Percentiles rank a stretch among this genome's conserved stretches.
Evolutionary conservation across 768 basidiomycete species (phyloP).

Genomic region (Nidula microcarpa): DNA sequence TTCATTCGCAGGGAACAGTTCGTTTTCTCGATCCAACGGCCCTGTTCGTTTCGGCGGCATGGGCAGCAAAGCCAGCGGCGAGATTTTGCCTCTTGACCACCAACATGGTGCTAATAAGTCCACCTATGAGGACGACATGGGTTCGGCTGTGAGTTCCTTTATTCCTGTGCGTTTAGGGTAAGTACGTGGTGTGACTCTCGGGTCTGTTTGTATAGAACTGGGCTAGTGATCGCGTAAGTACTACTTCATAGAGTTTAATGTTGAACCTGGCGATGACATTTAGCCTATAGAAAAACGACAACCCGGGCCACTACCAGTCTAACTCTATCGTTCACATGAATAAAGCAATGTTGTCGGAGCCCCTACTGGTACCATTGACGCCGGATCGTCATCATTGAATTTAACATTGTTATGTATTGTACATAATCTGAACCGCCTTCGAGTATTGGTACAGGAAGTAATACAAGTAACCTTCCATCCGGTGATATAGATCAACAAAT

Average conservation of each 20-base stretch:
- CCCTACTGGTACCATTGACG: too few relatives aligned
- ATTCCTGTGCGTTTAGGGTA: neutral
- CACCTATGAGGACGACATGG: neutral
- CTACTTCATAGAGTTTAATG: neutral
- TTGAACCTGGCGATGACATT: neutral
- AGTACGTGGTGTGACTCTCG: neutral
- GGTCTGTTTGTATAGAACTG: neutral
- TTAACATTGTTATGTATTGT: neutral
- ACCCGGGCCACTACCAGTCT: neutral
- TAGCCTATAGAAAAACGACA: neutral
- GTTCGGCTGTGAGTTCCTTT: neutral
- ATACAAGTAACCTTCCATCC: neutral
- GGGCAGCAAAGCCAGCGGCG: neutral
- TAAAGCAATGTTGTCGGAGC: too few relatives aligned
- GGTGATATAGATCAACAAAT: conserved; percentile 31
- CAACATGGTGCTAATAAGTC: neutral
- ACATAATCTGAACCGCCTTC: neutral
- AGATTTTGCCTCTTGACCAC: neutral
- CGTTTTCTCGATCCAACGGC: neutral
- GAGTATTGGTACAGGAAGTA: neutral
- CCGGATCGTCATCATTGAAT: neutral
- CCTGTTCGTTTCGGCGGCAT: conserved; percentile 8
- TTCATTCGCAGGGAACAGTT: neutral
- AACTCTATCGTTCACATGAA: neutral
- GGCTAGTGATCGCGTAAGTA: neutral